Base-by-base conservation (phyloP, 129 eudicot genomes). In the Arctium minus region DNA sequence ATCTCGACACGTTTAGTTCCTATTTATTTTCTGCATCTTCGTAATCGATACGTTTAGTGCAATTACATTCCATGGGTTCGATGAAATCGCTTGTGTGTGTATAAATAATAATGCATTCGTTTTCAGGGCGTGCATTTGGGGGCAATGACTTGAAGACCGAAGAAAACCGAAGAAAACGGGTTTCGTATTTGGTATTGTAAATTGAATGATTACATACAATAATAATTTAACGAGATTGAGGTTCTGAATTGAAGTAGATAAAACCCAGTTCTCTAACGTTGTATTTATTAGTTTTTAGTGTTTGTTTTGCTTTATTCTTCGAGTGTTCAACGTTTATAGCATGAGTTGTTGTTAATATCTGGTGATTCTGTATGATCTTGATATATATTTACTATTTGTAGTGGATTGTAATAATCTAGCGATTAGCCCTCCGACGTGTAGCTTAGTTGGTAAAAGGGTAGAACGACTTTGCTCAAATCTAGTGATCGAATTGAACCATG, bases 81-180 rank as follows among this genome's bases (percentile, higher is more conserved):
- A 46, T 2, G 50, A 15, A 33, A 33, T 0, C 3, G 36, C 36
- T 33, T 33, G 36, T 33, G 36, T 33, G 36, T 33, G 36, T 33
- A 46, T 46, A 46, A 8, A 46, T 11, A 60, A 60, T 1, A 27
- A 72, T n/a, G 76, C 53, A 72, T 72, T 72, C 27, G 11, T 72
- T 72, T 17, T 37, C 76, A 72, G 76, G 53, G 76, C 76, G 2
- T 72, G 76, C 76, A 72, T 72, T 72, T 72, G 76, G 76, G 76
- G 76, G 44, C 76, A 72, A 72, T 72, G 76, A 72, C 53, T 37
- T 6, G 76, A 72, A 37, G 53, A 72, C 0, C 9, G 42, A 6
- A 71, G 37, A 70, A 33, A 32, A 72, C 0, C 9, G 42, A 6
- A 71, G 37, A 70, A 33, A 32, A 36, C 11, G 75, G 75, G 17